phyloP scores from a whole-genome alignment of 192 early-diverging fungal genomes.

The Coemansia guatemalensis region DNA sequence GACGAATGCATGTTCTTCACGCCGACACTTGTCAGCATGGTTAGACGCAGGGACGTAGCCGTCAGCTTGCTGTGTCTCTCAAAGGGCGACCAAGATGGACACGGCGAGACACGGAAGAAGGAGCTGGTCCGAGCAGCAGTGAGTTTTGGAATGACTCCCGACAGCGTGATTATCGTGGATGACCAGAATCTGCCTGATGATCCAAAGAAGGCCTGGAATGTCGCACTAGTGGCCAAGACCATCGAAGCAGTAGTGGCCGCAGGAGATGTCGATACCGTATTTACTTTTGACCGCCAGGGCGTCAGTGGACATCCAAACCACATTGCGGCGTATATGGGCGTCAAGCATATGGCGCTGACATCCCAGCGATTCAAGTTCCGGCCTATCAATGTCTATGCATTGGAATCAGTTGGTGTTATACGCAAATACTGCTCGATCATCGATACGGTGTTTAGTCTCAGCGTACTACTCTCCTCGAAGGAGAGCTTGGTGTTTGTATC shows the following conservation, averaged over 20 bases:
- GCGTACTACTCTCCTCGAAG: conserved; percentile 13
- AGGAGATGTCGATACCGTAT: conserved; percentile 61
- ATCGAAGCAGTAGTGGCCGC: conserved; percentile 62
- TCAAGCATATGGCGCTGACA: conserved; percentile 56
- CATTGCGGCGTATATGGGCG: conserved; percentile 73
- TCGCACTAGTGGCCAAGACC: conserved; percentile 58
- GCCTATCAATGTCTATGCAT: conserved; percentile 54
- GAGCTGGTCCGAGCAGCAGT: conserved; percentile 45
- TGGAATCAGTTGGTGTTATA: conserved; percentile 57
- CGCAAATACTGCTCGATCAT: conserved; percentile 61
- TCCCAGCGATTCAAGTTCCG: conserved; percentile 56
- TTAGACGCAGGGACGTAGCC: conserved; percentile 51
- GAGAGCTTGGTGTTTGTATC: conserved; percentile 60
- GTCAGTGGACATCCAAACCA: conserved; percentile 94
- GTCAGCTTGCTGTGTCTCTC: conserved; percentile 83
- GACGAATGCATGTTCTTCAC: conserved; percentile 99
- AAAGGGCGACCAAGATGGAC: conserved; percentile 62
- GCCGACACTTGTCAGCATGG: conserved; percentile 67
- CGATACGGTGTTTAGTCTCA: conserved; percentile 50
- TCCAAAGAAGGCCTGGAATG: conserved; percentile 64
- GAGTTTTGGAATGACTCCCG: conserved; percentile 45
- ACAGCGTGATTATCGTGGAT: conserved; percentile 54
- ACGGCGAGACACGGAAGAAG: conserved; percentile 46
- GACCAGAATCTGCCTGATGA: conserved; percentile 64
- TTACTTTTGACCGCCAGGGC: conserved; percentile 88